Conservation (phyloP, 352 stramenopile species). For the Plasmopara muralis region DNA sequence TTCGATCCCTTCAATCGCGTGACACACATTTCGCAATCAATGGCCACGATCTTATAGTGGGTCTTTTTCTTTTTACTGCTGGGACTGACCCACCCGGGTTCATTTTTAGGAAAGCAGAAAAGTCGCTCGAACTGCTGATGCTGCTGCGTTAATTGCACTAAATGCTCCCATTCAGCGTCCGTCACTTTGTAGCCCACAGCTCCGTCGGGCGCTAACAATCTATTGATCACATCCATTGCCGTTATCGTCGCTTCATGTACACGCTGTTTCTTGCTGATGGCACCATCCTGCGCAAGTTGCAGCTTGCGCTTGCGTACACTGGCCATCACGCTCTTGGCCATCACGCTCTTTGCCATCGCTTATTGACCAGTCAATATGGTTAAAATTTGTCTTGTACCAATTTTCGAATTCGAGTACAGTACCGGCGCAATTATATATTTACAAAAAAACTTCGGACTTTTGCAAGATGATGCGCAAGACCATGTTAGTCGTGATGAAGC, state of each 20-base stretch:
- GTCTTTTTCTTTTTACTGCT: slow-evolving; percentile 55
- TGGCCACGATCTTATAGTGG: slow-evolving; percentile 59
- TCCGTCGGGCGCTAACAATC: slow-evolving; percentile 33
- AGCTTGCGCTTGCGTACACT: slow-evolving; percentile 35
- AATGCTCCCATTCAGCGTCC: slow-evolving; percentile 56
- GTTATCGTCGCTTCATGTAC: slow-evolving; percentile 50
- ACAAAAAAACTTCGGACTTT: slow-evolving; percentile 21
- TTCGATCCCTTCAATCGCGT: slow-evolving; percentile 24
- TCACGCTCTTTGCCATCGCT: slow-evolving; percentile 12
- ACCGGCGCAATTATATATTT: background rate
- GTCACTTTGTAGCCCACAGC: slow-evolving; percentile 49
- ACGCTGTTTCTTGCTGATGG: slow-evolving; percentile 51
- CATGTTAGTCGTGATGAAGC: slow-evolving; percentile 57
- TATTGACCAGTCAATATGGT: background rate
- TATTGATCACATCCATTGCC: slow-evolving; percentile 70
- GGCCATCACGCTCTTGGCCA: slow-evolving; percentile 14
- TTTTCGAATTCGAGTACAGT: background rate
- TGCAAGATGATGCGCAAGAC: slow-evolving; percentile 44
- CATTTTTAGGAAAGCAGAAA: slow-evolving; percentile 45
- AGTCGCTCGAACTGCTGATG: slow-evolving; percentile 50
- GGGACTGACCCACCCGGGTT: slow-evolving; percentile 48
- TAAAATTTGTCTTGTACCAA: slow-evolving; percentile 1
- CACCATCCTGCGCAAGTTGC: slow-evolving; percentile 7
- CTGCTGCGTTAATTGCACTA: slow-evolving; percentile 60
- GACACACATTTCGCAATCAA: slow-evolving; percentile 87